phyloP scores from a whole-genome alignment of 371 early-diverging fungal species.

The Zychaea mexicana region DNA sequence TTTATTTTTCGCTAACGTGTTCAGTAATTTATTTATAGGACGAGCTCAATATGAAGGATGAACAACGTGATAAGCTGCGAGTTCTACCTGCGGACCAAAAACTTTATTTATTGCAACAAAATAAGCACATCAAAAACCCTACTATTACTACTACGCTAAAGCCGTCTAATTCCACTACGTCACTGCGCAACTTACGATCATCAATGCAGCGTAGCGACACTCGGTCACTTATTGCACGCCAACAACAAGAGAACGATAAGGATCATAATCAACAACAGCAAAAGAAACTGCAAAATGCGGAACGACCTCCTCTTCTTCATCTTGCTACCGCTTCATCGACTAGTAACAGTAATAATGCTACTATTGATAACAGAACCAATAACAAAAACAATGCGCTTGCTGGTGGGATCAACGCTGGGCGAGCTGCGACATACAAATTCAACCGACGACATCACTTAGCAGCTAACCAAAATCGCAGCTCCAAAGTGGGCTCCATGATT shows the following conservation, averaged over 20 bases:
- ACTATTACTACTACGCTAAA: background rate
- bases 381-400: background rate
- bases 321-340: background rate
- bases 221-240: background rate
- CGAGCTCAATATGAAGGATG: conserved; percentile 63
- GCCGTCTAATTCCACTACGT: background rate
- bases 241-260: background rate
- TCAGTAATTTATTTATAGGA: conserved; percentile 38
- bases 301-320: conserved; percentile 1
- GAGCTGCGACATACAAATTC: conserved; percentile 44
- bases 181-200: background rate
- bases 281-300: too few species aligned
- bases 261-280: background rate
- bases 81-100: conserved; percentile 53
- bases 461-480: conserved; percentile 21
- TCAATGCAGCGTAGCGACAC: background rate
- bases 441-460: conserved; percentile 21
- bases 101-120: conserved; percentile 53
- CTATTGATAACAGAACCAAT: background rate
- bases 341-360: background rate
- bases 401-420: conserved; percentile 3
- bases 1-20: too few species aligned
- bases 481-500: conserved; percentile 50
- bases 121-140: conserved; percentile 44
- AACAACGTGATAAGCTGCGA: conserved; percentile 49